phyloP scores from a whole-genome alignment of 306 rosid species.

The Cicer chorassanicum region DNA sequence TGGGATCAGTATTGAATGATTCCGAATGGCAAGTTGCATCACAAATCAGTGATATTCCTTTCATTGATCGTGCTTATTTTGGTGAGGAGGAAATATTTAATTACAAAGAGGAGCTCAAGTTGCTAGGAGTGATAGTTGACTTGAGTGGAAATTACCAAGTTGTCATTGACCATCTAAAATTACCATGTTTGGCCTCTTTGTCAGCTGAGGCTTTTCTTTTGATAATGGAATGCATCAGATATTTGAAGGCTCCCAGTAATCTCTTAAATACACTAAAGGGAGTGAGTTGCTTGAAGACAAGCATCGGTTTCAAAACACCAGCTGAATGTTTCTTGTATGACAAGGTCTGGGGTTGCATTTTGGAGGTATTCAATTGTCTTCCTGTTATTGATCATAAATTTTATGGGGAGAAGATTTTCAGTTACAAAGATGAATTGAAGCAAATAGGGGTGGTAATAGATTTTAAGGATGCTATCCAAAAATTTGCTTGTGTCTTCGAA shows the following conservation, averaged over 20 bases:
- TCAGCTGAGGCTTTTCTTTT: conserved; percentile 59
- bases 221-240: conserved; percentile 46
- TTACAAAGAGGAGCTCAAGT: conserved; percentile 59
- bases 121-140: conserved; percentile 66
- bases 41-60: conserved; percentile 68
- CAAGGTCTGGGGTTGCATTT: conserved; percentile 66
- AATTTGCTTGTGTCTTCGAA: conserved; percentile 50
- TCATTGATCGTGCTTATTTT: conserved; percentile 55
- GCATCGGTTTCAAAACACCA: conserved; percentile 58
- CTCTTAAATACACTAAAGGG: conserved; percentile 43
- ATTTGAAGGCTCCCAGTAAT: neutral
- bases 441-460: conserved; percentile 61
- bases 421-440: conserved; percentile 50
- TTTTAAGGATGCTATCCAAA: conserved; percentile 55
- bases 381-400: conserved; percentile 59
- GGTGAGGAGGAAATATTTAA: conserved; percentile 53
- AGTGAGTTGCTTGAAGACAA: conserved; percentile 62
- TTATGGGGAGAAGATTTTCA: conserved; percentile 49
- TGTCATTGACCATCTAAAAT: conserved; percentile 56
- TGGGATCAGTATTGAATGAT: conserved; percentile 60
- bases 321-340: conserved; percentile 59
- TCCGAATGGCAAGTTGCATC: conserved; percentile 62
- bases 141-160: conserved; percentile 47
- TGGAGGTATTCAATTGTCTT: conserved; percentile 57
- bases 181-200: conserved; percentile 44